Evolutionary conservation across 2,329 filamentous ascomycete species (phyloP), one percentile per base, ranked within the genome.

Genomic region (Fragosphaeria purpurea): DNA sequence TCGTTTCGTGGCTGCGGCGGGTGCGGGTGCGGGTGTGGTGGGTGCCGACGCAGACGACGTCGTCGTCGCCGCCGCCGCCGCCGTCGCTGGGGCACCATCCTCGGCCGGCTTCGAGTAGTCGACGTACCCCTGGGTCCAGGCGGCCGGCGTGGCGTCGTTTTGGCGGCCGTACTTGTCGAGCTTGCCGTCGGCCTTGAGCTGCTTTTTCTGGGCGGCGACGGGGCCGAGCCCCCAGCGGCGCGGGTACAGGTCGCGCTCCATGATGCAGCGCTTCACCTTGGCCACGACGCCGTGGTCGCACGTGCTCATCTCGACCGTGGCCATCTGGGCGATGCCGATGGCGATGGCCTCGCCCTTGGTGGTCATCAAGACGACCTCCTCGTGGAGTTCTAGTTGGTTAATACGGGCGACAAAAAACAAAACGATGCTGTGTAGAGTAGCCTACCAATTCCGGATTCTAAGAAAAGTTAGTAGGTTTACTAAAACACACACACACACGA

Each of bases 271-370:
- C 84, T 98, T 98, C 67, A 98, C 88, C 78, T 96, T 97, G 61
- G 93, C 93, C 53, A 97, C 91, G 53, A 96, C 89, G 61, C 93
- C 93, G 70, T 98, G 93, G 66, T 97, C 90, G 70, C 93, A 97
- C 37, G 89, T 91, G 34, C 88, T 88, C 70, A 98, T 87, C 73
- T 97, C 93, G 46, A 96, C 89, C 3, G 90, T 95, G 40, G 89
- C 95, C 93, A 98, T 98, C 69, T 95, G 88, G 13, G 93, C 89
- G 62, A 96, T 95, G 62, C 86, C 93, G 55, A 98, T 80, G 53
- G 93, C 93, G 63, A 98, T 96, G 43, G 93, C 93, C 74, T 98
- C 93, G 62, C 93, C 93, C 80, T 98, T 98, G 63, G 93, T 97
- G 52, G 93, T 97, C 85, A 98, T 97, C 54, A 98, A 76, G 39